Base-by-base conservation (phyloP, 306 rosid species). In the Abrus pulchellus region DNA sequence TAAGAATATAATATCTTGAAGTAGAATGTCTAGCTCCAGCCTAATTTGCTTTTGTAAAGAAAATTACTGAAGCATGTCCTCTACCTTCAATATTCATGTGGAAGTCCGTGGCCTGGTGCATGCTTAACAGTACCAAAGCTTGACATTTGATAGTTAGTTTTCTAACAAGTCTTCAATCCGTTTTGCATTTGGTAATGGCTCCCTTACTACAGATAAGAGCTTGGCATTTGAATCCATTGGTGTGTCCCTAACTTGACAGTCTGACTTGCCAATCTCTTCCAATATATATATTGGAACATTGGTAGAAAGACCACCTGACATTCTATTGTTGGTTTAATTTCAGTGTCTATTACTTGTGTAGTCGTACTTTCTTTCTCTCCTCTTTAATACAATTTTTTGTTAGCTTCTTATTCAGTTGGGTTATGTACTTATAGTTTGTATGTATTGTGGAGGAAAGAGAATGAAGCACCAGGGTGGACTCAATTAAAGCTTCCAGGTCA, bases 401-500 rank as follows among this genome's bases (percentile, higher is more conserved):
- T 4, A 72, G 69, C 78, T 72, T 47, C 75, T 62, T 76, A 71
- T 70, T 72, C 63, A 44, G 13, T 45, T 76, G 12, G 62, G 44
- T 64, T 80, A 52, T 75, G 38, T 45, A 76, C 87, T 83, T 74
- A 83, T 80, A 71, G 71, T 80, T 78, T 82, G 20, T 68, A 82
- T 88, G 82, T 89, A 76, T 88, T 92, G 91, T 88, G 97, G 90
- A 90, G 88, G 96, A 83, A 86, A 95, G 99, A 93, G 82, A 93
- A 81, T 86, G 99, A 91, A 90, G 83, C 92, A 64, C 97, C 99
- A 14, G 98, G 96, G 74, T 93, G 99, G 98, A 95, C 99, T 82
- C 98, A 93, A 72, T 85, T 95, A 80, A 95, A 91, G 91, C 99
- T 95, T 86, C 99, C 99, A 11, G 98, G 99, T 80, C 99, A 95